A percentile compares a stretch with the other conserved stretches of the same genome.
Conservation (phyloP, 257 asterid species). For the Gentiana straminea region DNA sequence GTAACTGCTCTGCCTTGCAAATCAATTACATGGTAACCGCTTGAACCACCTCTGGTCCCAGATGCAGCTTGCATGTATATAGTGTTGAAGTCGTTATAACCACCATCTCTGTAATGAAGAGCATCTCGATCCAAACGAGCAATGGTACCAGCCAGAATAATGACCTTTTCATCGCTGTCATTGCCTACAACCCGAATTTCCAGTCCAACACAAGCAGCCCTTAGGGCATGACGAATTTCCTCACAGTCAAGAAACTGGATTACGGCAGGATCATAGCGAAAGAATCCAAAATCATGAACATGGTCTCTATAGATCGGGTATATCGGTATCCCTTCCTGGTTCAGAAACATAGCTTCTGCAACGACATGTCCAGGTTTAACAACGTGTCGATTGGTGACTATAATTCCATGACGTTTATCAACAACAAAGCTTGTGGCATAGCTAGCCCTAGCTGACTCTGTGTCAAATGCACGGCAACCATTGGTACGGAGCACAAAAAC, state of each 20-base stretch:
- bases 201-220: neutral
- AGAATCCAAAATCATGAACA: too few relatives aligned
- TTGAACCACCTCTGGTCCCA: conserved; percentile 26
- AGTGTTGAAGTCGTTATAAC: conserved; percentile 98
- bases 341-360: conserved; percentile 94
- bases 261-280: too few relatives aligned
- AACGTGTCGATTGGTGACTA: conserved; percentile 91
- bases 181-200: conserved; percentile 7
- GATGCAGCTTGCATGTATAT: conserved; percentile 9
- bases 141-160: too few relatives aligned
- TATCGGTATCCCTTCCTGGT: conserved; percentile 84
- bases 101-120: conserved; percentile 91
- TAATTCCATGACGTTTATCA: conserved; percentile 84
- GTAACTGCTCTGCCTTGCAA: too few relatives aligned
- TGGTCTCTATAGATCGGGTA: conserved; percentile 27
- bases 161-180: too few relatives aligned
- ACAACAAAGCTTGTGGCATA: conserved; percentile 90
- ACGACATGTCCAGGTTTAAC: conserved; percentile 93
- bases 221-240: conserved; percentile 41
- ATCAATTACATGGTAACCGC: conserved; percentile 13
- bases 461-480: conserved; percentile 89
- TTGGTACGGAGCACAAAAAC: conserved; percentile 94
- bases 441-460: conserved; percentile 88
- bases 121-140: conserved; percentile 36
- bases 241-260: conserved; percentile 24